Percentiles rank a stretch among this genome's conserved stretches.
Conservation (phyloP, 495 filamentous ascomycete species). For the Saxophila tyrrhenica region DNA sequence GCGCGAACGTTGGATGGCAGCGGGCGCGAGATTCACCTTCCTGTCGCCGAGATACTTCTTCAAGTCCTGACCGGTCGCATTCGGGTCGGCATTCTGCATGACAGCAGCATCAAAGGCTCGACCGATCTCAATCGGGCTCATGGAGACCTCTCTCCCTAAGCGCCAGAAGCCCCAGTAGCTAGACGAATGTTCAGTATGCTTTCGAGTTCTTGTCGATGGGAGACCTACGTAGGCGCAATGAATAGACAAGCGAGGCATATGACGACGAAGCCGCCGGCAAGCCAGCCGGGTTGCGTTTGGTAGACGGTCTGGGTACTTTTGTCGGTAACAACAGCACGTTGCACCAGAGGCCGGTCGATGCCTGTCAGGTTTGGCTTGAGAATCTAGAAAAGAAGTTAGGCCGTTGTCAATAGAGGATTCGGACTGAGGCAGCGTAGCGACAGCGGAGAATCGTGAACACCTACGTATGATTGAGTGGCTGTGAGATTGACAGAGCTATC, state of each 20-base stretch:
- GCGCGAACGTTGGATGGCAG: neutral
- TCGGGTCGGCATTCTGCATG: constrained; percentile 6
- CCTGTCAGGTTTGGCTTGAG: neutral
- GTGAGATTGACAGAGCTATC: neutral
- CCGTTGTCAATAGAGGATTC: neutral
- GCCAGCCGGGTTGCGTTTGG: neutral
- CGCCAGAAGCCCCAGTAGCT: constrained; percentile 25
- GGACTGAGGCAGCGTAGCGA: too few relatives aligned
- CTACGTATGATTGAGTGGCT: neutral
- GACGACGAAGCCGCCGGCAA: neutral
- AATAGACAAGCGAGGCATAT: neutral
- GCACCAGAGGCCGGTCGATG: neutral
- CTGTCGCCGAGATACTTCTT: neutral
- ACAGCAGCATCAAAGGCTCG: constrained; percentile 24
- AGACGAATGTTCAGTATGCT: too few relatives aligned
- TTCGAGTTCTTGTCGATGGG: too few relatives aligned
- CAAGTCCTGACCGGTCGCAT: neutral
- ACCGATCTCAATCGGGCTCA: constrained; percentile 28
- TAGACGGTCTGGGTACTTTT: neutral
- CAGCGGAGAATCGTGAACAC: too few relatives aligned
- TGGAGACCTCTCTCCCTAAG: constrained; percentile 23
- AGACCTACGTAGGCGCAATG: neutral
- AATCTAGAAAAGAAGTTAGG: neutral
- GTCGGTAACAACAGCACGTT: neutral
- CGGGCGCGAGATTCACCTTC: neutral